Conservation (phyloP, 176 grass and related monocot genomes). For the Aegilops bicornis region DNA sequence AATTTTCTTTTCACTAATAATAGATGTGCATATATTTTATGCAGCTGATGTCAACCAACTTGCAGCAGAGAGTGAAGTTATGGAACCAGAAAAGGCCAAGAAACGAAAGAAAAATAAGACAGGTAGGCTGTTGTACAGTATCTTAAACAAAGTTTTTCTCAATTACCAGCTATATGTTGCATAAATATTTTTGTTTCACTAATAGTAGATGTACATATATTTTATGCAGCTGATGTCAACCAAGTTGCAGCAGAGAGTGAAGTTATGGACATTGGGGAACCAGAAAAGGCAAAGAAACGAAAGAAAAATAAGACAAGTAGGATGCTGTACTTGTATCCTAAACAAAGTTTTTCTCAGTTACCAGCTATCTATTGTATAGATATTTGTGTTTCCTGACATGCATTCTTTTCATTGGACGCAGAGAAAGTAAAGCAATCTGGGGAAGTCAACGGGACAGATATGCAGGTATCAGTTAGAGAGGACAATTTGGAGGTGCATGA, state of each 20-base stretch:
- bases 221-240: conserved; percentile 31
- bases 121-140: conserved; percentile 31
- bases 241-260: conserved; percentile 28
- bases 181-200: background rate
- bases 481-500: conserved; percentile 39
- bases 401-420: conserved; percentile 27
- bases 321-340: conserved; percentile 17
- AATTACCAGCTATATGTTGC: conserved; percentile 1
- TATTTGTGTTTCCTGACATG: conserved; percentile 5
- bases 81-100: conserved; percentile 43
- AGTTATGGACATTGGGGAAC: conserved; percentile 37
- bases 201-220: background rate
- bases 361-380: background rate
- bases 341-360: conserved; percentile 15
- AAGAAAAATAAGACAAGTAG: conserved; percentile 59
- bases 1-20: background rate
- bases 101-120: conserved; percentile 50
- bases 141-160: conserved; percentile 19
- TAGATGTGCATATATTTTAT: conserved; percentile 9
- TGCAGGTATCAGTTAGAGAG: conserved; percentile 18
- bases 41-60: conserved; percentile 24
- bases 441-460: conserved; percentile 41
- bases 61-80: conserved; percentile 33
- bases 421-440: conserved; percentile 64
- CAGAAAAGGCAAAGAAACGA: conserved; percentile 43